Percentiles rank a stretch among this genome's conserved stretches.
These are phyloP conservation scores for Aquilaria agallochum DNA, from an alignment of 441 rosid genomes.

Conservation along the genomic window DNA sequence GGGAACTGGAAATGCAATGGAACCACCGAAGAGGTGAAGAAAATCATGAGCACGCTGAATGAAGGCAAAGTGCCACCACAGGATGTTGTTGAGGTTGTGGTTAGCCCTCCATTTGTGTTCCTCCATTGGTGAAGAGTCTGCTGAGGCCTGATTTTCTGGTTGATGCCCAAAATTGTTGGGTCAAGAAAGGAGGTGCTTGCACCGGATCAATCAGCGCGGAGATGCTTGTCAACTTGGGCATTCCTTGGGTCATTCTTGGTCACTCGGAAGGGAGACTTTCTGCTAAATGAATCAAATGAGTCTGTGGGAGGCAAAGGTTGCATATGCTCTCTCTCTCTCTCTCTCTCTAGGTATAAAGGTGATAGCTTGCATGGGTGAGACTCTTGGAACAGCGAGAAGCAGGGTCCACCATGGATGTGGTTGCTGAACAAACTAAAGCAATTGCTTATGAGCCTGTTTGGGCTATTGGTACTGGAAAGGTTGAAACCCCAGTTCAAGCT, in stretches of 20 bases:
- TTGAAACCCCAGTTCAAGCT: conserved; percentile 58
- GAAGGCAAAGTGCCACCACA: conserved; percentile 11
- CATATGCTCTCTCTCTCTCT: conserved; percentile 28
- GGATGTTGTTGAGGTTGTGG: conserved; percentile 46
- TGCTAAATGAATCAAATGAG: conserved; percentile 50
- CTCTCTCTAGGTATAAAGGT: conserved; percentile 58
- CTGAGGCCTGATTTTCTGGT: conserved; percentile 44
- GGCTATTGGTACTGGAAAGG: conserved; percentile 75
- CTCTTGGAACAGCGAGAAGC: conserved; percentile 56
- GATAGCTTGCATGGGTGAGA: conserved; percentile 69
- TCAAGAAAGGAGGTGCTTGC: conserved; percentile 63
- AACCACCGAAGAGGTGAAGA: conserved; percentile 59
- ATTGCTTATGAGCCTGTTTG: conserved; percentile 67
- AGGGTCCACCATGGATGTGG: conserved; percentile 52
- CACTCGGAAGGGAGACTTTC: conserved; percentile 55
- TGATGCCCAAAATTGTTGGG: conserved; percentile 69
- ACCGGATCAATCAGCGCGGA: conserved; percentile 53
- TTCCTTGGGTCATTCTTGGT: conserved; percentile 66
- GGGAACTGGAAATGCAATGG: conserved; percentile 72
- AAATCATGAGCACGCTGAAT: conserved; percentile 47
- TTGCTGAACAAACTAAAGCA: conserved; percentile 61
- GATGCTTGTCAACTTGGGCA: conserved; percentile 50
- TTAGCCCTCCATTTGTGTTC: conserved; percentile 61
- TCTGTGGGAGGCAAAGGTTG: conserved; percentile 58
- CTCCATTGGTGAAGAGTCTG: conserved; percentile 38